Evolutionary conservation across 768 basidiomycete species (phyloP).

Genomic region (Porpolomopsis calyptriformis): DNA sequence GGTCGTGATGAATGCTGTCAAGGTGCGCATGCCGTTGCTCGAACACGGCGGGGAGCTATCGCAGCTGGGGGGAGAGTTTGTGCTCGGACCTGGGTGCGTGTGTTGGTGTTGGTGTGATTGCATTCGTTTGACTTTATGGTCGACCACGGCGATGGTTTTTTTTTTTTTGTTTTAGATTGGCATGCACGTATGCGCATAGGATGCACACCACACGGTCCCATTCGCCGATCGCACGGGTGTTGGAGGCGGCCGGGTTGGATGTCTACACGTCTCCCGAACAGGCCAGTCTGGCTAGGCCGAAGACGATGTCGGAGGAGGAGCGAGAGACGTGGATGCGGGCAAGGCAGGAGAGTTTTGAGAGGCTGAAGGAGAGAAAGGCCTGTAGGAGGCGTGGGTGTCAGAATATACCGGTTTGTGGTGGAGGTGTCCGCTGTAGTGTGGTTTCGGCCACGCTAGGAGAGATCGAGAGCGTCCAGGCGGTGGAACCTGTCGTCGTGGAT

Average conservation of each 20-base stretch:
- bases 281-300: not conserved
- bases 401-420: not conserved
- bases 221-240: conserved; percentile 57
- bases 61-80: conserved; percentile 88
- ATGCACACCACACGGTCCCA: conserved; percentile 74
- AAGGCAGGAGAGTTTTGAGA: not conserved
- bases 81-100: conserved; percentile 36
- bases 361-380: not conserved
- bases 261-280: conserved; percentile 5
- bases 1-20: conserved; percentile 60
- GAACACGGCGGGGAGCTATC: conserved; percentile 65
- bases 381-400: not conserved
- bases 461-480: too few relatives aligned
- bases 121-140: not conserved
- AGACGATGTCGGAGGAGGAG: conserved; percentile 8
- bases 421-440: not conserved
- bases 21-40: conserved; percentile 73
- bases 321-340: conserved; percentile 2
- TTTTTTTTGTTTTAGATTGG: conserved; percentile 32
- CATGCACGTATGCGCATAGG: conserved; percentile 68
- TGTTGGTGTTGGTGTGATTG: too few relatives aligned
- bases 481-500: too few relatives aligned
- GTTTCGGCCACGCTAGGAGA: too few relatives aligned
- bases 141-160: conserved; percentile 7
- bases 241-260: conserved; percentile 40